Base-by-base conservation (phyloP, 2,329 filamentous ascomycete species). In the Aspergillus aculeatus region DNA sequence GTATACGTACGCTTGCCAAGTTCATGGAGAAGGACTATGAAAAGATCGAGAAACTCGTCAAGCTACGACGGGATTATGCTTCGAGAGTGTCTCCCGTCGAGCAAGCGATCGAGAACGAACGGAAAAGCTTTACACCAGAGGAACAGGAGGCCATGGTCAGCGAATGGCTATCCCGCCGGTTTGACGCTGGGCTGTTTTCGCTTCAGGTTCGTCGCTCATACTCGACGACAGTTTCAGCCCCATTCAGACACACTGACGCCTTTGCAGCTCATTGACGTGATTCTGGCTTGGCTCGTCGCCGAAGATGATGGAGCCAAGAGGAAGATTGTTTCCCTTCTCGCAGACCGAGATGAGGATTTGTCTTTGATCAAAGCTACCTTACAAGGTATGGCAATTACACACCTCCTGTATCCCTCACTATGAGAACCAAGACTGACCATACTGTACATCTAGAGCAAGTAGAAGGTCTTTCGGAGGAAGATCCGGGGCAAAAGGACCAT, bases 1-100 rank as follows among this genome's bases (percentile, higher is more conserved):
- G 95, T 5, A 96, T 98, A 67, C 86, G 95, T 4, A 85, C 89
- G 0, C 83, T 98, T 4, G 94, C 93, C 51, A 99, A 99, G 71
- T 98, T 98, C 69, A 89, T 96, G 19, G 95, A 99, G 75, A 96
- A 92, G 72, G 88, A 96, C 65, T 96, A 96, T 73, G 91, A 85
- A 66, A 98, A 98, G 80, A 86, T 92, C 41, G 78, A 73, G 5
- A 91, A 88, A 71, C 80, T 98, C 4, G 74, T 96, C 38, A 81
- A 83, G 61, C 75, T 97, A 51, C 85, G 93, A 47, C 79, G 85
- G 51, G 89, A 90, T 12, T 96, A 92, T 71, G 83, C 84, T 0
- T 79, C 82, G 0, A 83, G 85, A 16, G 76, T 96, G 1, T 79
- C 77, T 0, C 78, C 82, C 0, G 86, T 91, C 0, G 89, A 93